phyloP scores from a whole-genome alignment of 345 rosid species.

The Arabis hirsuta region DNA sequence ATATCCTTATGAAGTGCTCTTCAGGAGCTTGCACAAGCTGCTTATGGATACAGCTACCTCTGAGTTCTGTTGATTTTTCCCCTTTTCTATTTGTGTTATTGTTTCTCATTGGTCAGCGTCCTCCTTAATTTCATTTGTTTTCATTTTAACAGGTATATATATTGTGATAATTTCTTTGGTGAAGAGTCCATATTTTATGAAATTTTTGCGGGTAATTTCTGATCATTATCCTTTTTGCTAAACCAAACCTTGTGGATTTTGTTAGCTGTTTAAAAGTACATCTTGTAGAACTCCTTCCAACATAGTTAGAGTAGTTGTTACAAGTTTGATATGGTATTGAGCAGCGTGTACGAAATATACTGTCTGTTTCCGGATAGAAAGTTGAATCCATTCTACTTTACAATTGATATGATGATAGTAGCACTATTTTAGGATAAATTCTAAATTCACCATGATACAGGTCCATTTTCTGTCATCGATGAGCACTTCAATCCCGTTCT shows the following conservation, averaged over 20 bases:
- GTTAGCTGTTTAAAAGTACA: slow-evolving; percentile 3
- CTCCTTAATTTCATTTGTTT: slow-evolving; percentile 25
- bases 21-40: slow-evolving; percentile 93
- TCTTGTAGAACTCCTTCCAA: slow-evolving; percentile 8
- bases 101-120: slow-evolving; percentile 21
- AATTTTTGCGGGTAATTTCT: slow-evolving; percentile 74
- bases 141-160: slow-evolving; percentile 71
- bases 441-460: slow-evolving; percentile 47
- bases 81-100: slow-evolving; percentile 17
- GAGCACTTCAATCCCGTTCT: slow-evolving; percentile 88
- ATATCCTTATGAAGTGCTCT: slow-evolving; percentile 97
- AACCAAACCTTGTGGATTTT: slow-evolving; percentile 8
- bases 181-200: slow-evolving; percentile 89
- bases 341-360: slow-evolving; percentile 2
- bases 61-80: slow-evolving; percentile 62
- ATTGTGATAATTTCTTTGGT: slow-evolving; percentile 94
- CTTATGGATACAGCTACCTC: slow-evolving; percentile 99
- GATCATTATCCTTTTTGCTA: slow-evolving; percentile 11
- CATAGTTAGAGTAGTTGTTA: slow-evolving; percentile 19
- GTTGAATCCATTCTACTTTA: slow-evolving; percentile 3
- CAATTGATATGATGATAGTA: slow-evolving; percentile 20
- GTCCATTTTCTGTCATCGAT: slow-evolving; percentile 95
- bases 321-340: slow-evolving; percentile 16
- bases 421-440: not conserved
- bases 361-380: slow-evolving; percentile 3